Evolutionary conservation across 2,329 filamentous ascomycete species (phyloP), one percentile per base, ranked within the genome.

Genomic region (Furcasterigmium sp.): DNA sequence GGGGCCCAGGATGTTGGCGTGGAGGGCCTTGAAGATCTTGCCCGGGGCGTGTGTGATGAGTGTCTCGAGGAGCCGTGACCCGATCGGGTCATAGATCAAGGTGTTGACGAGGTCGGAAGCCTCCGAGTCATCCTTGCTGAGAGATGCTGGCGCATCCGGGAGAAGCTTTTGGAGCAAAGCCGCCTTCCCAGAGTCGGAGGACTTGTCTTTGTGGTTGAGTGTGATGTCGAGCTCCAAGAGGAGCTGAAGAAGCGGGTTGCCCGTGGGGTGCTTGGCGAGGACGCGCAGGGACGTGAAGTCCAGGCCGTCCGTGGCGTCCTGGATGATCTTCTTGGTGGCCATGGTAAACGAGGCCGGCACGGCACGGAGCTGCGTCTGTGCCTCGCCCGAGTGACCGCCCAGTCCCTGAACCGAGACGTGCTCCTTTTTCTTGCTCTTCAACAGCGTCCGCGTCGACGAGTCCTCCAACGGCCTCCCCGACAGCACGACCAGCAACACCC

Each of bases 341-440:
- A 78, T 69, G 5, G 76, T 72, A 60, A 98, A 98, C 0, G 86
- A 87, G 23, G 79, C 76, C 0, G 93, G 93, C 0, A 97, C 87
- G 2, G 75, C 69, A 41, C 81, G 68, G 18, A 70, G 54, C 46
- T 70, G 61, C 10, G 61, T 55, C 35, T 62, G 64, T 13, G 55
- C 56, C 43, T 80, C 75, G n/a, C 72, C 66, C 8, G 71, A 65
- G 3, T 67, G 60, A 5, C 68, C 67, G 3, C 75, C 69, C 2
- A 69, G 63, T 35, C 76, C 75, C 4, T 77, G 70, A 2, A 85
- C 79, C 2, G 78, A 76, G 39, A 94, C 75, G 52, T 86, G 84
- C 64, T 97, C 91, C 65, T 97, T 97, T 67, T 84, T 91, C 64
- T 88, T 91, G 72, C 91, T 95, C 60, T 91, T 87, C 37, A 96